These are phyloP conservation scores for Solanum okadae DNA, from an alignment of 257 asterid species.

Conservation along the genomic window DNA sequence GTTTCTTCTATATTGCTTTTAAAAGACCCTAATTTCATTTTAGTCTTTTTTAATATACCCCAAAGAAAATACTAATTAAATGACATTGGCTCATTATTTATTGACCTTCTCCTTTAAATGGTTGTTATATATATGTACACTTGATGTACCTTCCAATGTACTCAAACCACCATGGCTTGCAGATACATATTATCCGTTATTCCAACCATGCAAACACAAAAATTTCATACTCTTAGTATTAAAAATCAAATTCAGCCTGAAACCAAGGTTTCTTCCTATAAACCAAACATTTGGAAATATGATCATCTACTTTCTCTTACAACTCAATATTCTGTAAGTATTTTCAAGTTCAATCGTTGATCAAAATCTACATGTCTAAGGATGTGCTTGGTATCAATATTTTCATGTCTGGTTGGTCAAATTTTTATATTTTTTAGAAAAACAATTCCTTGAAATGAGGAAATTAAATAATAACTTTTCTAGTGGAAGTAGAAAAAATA, in stretches of 20 bases:
- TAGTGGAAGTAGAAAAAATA: not conserved
- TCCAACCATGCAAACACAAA: not conserved
- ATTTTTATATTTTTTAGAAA: not conserved
- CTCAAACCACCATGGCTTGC: not conserved
- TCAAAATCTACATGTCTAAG: not conserved
- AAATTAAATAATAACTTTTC: not conserved
- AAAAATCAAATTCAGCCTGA: not conserved
- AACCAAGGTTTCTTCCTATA: not conserved
- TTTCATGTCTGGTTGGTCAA: not conserved
- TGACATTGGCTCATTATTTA: not conserved
- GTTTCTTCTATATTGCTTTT: not conserved
- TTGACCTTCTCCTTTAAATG: not conserved
- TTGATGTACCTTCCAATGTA: not conserved
- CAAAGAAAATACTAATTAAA: not conserved
- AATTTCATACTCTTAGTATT: not conserved
- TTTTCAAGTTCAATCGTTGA: not conserved
- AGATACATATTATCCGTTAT: not conserved
- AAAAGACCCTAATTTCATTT: not conserved
- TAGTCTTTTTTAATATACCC: not conserved
- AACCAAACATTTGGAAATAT: not conserved
- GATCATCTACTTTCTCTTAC: not conserved
- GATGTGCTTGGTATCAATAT: not conserved
- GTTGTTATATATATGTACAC: not conserved
- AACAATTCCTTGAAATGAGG: not conserved
- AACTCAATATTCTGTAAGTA: not conserved